Evolutionary conservation across 2,329 filamentous ascomycete species (phyloP).

Genomic region (Talaromyces marneffei): DNA sequence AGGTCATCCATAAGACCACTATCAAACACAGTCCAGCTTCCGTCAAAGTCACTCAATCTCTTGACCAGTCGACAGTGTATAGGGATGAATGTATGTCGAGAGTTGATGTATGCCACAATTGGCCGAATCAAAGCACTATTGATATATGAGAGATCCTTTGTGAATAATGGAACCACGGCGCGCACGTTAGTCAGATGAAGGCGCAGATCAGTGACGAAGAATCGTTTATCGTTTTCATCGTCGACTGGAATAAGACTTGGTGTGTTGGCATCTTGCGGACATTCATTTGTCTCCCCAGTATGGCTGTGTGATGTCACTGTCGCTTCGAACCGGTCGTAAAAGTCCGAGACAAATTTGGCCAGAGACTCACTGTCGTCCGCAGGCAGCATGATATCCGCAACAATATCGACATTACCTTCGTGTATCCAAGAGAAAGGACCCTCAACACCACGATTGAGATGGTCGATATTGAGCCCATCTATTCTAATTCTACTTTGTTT

Average conservation of each 20-base stretch:
- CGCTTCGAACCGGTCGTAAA: slow-evolving; percentile 93
- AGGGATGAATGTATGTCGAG: slow-evolving; percentile 88
- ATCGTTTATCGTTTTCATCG: slow-evolving; percentile 60
- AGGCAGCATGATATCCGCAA: slow-evolving; percentile 92
- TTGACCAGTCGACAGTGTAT: slow-evolving; percentile 94
- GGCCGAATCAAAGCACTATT: slow-evolving; percentile 92
- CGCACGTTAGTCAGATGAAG: slow-evolving; percentile 93
- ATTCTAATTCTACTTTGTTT: slow-evolving; percentile 91
- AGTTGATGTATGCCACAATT: slow-evolving; percentile 97
- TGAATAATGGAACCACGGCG: slow-evolving; percentile 88
- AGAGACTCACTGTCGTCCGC: slow-evolving; percentile 82
- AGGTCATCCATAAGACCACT: slow-evolving; percentile 91
- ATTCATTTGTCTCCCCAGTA: slow-evolving; percentile 19
- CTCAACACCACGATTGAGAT: slow-evolving; percentile 86
- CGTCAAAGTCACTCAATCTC: slow-evolving; percentile 80
- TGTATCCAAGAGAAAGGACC: slow-evolving; percentile 98
- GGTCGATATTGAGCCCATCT: slow-evolving; percentile 89
- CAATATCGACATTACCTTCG: slow-evolving; percentile 92
- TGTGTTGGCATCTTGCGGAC: slow-evolving; percentile 17
- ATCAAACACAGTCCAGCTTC: slow-evolving; percentile 91
- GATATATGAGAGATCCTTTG: slow-evolving; percentile 83
- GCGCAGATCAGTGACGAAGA: slow-evolving; percentile 89
- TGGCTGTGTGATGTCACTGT: slow-evolving; percentile 76
- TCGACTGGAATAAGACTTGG: slow-evolving; percentile 19
- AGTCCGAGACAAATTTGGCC: slow-evolving; percentile 90